A percentile compares a stretch with the other conserved stretches of the same genome.
phyloP scores from a whole-genome alignment of 148 eudicot species.

The Drosera capensis region DNA sequence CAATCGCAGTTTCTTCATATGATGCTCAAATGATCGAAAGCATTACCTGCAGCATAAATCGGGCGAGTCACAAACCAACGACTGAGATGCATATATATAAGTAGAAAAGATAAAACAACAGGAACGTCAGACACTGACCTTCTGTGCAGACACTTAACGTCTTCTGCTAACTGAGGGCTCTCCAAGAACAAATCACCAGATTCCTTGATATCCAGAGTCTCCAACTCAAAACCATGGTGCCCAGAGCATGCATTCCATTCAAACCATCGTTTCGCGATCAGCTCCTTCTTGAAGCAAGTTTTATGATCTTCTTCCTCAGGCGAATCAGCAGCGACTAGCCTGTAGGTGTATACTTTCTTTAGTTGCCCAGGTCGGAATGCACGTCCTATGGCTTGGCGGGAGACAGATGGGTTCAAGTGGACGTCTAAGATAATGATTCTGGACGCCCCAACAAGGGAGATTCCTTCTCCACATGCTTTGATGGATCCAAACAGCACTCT shows the following conservation, averaged over 20 bases:
- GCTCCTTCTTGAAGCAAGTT: conserved; percentile 68
- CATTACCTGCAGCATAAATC: not conserved
- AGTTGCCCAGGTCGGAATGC: conserved; percentile 88
- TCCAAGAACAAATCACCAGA: conserved; percentile 66
- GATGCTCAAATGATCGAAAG: too few species aligned
- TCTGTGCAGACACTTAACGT: conserved; percentile 38
- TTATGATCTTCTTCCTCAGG: conserved; percentile 78
- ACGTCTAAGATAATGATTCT: conserved; percentile 76
- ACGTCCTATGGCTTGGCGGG: conserved; percentile 93
- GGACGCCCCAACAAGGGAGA: conserved; percentile 91
- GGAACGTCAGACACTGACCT: conserved; percentile 28
- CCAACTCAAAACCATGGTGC: conserved; percentile 36
- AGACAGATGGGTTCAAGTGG: conserved; percentile 73
- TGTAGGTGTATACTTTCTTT: conserved; percentile 51
- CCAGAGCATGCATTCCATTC: conserved; percentile 66
- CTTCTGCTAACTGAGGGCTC: conserved; percentile 30
- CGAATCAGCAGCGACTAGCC: conserved; percentile 65
- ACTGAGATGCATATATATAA: not conserved
- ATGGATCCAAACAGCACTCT: conserved; percentile 81
- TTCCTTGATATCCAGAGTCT: conserved; percentile 28
- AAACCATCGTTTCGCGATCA: conserved; percentile 86
- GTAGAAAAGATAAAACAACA: not conserved
- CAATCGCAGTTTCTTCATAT: not conserved
- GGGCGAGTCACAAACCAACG: not conserved
- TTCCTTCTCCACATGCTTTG: conserved; percentile 93